Percentiles rank a stretch among this genome's conserved stretches.
Conservation (phyloP, 139 green algal genomes). For the Picochlorum sp. region DNA sequence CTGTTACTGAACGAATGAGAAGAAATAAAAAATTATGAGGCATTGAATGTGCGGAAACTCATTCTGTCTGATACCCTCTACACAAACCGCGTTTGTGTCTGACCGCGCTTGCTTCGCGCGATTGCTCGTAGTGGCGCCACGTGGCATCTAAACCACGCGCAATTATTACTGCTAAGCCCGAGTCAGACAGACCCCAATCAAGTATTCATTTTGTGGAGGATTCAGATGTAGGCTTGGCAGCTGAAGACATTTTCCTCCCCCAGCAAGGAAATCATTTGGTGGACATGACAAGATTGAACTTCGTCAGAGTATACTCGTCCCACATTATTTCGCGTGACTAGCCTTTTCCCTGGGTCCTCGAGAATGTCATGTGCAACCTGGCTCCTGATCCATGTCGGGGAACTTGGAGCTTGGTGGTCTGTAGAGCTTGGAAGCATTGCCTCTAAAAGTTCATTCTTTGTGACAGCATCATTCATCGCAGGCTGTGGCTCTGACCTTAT, state of each 20-base stretch:
- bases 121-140: too few relatives aligned
- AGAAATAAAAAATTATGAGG: too few relatives aligned
- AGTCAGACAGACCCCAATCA: too few relatives aligned
- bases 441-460: slow-evolving; percentile 17
- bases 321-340: not conserved
- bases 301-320: not conserved
- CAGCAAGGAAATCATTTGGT: slow-evolving; percentile 12
- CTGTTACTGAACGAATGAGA: too few relatives aligned
- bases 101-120: too few relatives aligned
- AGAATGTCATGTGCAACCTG: not conserved
- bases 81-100: too few relatives aligned
- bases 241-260: slow-evolving; percentile 12
- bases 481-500: not conserved
- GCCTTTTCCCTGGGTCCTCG: not conserved
- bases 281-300: slow-evolving; percentile 9
- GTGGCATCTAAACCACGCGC: too few relatives aligned
- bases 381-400: not conserved
- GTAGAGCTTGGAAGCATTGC: slow-evolving; percentile 2
- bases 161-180: too few relatives aligned
- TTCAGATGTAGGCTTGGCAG: slow-evolving; percentile 1
- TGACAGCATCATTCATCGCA: slow-evolving; percentile 19
- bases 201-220: not conserved
- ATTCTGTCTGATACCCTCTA: too few relatives aligned
- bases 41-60: too few relatives aligned
- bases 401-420: not conserved